phyloP scores from a whole-genome alignment of 2,329 filamentous ascomycete genomes.

The Laburnicola sp. region DNA sequence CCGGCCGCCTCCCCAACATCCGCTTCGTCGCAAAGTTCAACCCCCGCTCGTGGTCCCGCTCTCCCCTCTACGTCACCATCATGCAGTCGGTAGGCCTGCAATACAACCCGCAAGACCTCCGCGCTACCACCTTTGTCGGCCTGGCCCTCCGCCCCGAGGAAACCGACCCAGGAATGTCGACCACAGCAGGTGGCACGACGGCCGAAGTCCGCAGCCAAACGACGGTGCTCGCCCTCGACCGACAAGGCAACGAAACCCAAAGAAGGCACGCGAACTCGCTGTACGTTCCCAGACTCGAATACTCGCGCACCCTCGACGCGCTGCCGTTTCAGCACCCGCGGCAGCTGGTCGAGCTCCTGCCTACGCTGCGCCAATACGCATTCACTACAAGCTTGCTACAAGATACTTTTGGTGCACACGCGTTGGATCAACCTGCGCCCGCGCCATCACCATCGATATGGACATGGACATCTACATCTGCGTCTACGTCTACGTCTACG shows the following conservation, averaged over 20 bases:
- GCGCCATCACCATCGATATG: constrained; percentile 36
- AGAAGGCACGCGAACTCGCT: constrained; percentile 60
- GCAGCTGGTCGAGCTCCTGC: constrained; percentile 74
- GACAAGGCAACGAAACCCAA: constrained; percentile 27
- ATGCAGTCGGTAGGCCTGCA: constrained; percentile 62
- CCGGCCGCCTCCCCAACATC: constrained; percentile 66
- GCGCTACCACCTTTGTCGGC: constrained; percentile 48
- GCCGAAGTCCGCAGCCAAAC: constrained; percentile 58
- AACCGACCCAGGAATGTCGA: constrained; percentile 58
- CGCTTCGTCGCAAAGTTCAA: constrained; percentile 75
- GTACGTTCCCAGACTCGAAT: constrained; percentile 72
- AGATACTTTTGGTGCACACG: constrained; percentile 56
- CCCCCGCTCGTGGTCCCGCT: constrained; percentile 73
- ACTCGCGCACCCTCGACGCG: constrained; percentile 66
- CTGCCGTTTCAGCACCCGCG: constrained; percentile 78
- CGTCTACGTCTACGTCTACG: too few species aligned
- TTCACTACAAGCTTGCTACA: constrained; percentile 67
- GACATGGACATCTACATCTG: constrained; percentile 17
- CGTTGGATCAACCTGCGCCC: not conserved
- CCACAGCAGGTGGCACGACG: constrained; percentile 30
- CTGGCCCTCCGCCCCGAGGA: constrained; percentile 56
- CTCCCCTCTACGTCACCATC: constrained; percentile 63
- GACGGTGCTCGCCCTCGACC: constrained; percentile 48
- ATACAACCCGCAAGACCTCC: constrained; percentile 58
- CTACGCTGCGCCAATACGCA: constrained; percentile 71